A percentile compares a stretch with the other conserved stretches of the same genome.
These are phyloP conservation scores for Cystobasidium sp. DNA, from an alignment of 1,284 basidiomycete species.

Conservation along the genomic window DNA sequence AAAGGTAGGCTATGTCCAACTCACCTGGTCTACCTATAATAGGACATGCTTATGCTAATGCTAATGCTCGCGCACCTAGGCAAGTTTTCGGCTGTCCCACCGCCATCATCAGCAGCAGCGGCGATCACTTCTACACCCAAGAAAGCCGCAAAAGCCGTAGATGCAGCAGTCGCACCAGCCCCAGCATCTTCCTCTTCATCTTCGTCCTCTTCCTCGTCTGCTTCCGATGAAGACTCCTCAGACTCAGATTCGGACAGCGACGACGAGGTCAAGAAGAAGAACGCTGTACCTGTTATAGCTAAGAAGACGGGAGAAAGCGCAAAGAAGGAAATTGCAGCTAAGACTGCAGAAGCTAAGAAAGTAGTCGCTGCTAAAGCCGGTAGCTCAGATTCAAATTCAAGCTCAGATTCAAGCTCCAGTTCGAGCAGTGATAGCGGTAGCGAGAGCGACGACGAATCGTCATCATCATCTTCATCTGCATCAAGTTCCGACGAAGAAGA, in stretches of 20 bases:
- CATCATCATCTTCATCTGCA: conserved; percentile 11
- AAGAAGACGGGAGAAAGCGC: not conserved
- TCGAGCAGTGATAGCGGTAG: conserved; percentile 44
- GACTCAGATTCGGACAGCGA: conserved; percentile 46
- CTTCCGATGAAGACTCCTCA: conserved; percentile 35
- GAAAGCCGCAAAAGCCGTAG: conserved; percentile 41
- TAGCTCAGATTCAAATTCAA: not conserved
- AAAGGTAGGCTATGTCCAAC: not conserved
- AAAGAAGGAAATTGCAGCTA: too few species aligned
- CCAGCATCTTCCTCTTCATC: conserved; percentile 45
- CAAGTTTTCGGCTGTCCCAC: conserved; percentile 19
- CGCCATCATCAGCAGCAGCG: conserved; percentile 1
- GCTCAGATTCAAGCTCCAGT: conserved; percentile 28
- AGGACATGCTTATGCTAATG: not conserved
- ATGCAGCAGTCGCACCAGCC: conserved; percentile 39
- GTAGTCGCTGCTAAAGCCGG: not conserved
- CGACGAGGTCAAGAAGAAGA: conserved; percentile 33
- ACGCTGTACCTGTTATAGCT: conserved; percentile 15
- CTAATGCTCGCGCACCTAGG: not conserved
- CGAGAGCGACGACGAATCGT: conserved; percentile 17
- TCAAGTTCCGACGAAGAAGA: conserved; percentile 38
- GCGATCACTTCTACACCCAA: conserved; percentile 47
- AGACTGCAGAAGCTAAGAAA: not conserved
- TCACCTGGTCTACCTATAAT: too few species aligned
- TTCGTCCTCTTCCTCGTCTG: conserved; percentile 48